phyloP scores from a whole-genome alignment of 345 rosid genomes.

The Microthlaspi erraticum region DNA sequence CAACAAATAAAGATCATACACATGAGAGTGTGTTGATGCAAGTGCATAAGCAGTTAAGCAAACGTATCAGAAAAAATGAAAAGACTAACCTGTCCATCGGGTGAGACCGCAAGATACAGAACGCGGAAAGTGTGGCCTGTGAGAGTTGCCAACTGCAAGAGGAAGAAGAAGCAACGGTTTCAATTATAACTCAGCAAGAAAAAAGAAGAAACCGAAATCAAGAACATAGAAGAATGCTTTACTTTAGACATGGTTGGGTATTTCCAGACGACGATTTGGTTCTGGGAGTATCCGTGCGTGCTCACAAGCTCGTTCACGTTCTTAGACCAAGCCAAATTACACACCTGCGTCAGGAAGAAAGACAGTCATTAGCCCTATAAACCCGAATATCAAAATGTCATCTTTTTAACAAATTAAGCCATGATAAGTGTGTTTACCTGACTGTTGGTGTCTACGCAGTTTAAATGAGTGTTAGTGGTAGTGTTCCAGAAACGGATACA shows the following conservation, averaged over 20 bases:
- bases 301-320: constrained; percentile 98
- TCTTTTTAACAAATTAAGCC: not conserved
- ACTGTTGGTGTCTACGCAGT: constrained; percentile 93
- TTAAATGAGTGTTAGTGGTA: constrained; percentile 81
- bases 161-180: not conserved
- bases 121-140: constrained; percentile 94
- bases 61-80: not conserved
- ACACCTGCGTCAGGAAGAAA: constrained; percentile 59
- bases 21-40: constrained; percentile 21
- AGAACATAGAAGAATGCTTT: constrained; percentile 12
- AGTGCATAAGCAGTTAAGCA: not conserved
- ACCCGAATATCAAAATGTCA: not conserved
- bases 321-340: constrained; percentile 98
- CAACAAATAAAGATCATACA: constrained; percentile 29
- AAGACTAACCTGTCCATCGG: constrained; percentile 91
- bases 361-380: not conserved
- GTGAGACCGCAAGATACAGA: constrained; percentile 98
- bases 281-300: constrained; percentile 99
- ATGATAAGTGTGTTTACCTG: constrained; percentile 56
- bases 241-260: constrained; percentile 99
- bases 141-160: constrained; percentile 89
- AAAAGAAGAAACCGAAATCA: not conserved
- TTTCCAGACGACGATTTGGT: constrained; percentile 98
- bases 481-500: constrained; percentile 99
- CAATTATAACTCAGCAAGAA: constrained; percentile 13